A percentile compares a stretch with the other conserved stretches of the same genome.
Conservation (phyloP, 2,329 filamentous ascomycete species). For the Hypoxylon sp. region DNA sequence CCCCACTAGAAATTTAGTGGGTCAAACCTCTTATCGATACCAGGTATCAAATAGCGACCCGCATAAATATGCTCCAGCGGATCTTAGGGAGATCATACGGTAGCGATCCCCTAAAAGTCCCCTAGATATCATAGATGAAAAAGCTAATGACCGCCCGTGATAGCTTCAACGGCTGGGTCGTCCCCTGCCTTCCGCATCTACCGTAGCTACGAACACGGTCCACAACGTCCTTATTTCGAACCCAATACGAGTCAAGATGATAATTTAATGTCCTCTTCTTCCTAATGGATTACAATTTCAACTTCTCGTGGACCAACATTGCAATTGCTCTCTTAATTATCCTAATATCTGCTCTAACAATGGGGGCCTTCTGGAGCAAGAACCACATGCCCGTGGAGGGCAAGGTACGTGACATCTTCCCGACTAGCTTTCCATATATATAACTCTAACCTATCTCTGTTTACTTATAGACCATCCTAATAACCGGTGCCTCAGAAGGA, state of each 20-base stretch:
- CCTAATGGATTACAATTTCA: slow-evolving; percentile 42
- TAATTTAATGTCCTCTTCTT: slow-evolving; percentile 6
- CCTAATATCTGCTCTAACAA: slow-evolving; percentile 60
- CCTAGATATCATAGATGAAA: too few relatives aligned
- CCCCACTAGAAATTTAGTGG: slow-evolving; percentile 26
- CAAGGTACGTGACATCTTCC: slow-evolving; percentile 70
- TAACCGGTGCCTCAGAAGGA: slow-evolving; percentile 94
- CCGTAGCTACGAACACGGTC: slow-evolving; percentile 1
- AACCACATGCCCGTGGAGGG: slow-evolving; percentile 89
- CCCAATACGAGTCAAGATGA: slow-evolving; percentile 8
- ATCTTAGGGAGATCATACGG: too few relatives aligned
- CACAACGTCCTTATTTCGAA: neutral
- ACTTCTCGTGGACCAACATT: slow-evolving; percentile 42
- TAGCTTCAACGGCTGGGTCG: slow-evolving; percentile 12
- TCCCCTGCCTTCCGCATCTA: neutral
- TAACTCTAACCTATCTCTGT: neutral
- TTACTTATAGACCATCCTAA: slow-evolving; percentile 78
- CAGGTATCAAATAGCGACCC: neutral
- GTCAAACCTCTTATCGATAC: slow-evolving; percentile 33
- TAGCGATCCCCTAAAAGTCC: neutral
- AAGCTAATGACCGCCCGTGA: neutral
- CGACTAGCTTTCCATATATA: slow-evolving; percentile 27
- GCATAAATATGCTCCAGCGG: neutral
- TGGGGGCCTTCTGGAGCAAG: slow-evolving; percentile 77
- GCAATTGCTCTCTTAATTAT: slow-evolving; percentile 54